phyloP scores from a whole-genome alignment of 306 rosid genomes.

The peach (Prunus persica) region Prunus_persica_NCBIv2 NC_034013.1:15437501-15438000 shows the following conservation, averaged over 20 bases:
- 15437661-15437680: slow-evolving; percentile 26
- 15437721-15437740: background rate
- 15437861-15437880: slow-evolving; percentile 43
- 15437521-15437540: slow-evolving; percentile 30
- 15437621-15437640: slow-evolving; percentile 27
- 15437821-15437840: slow-evolving; percentile 49
- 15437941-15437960: too few species aligned
- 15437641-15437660: slow-evolving; percentile 42
- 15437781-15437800: slow-evolving; percentile 34
- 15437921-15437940: too few species aligned
- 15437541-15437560: slow-evolving; percentile 59
- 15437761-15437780: background rate
- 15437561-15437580: slow-evolving; percentile 15
- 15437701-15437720: slow-evolving; percentile 1
- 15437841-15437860: slow-evolving; percentile 37
- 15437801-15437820: slow-evolving; percentile 53
- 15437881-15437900: slow-evolving; percentile 24
- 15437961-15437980: too few species aligned
- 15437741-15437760: background rate
- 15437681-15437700: slow-evolving; percentile 4
- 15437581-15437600: slow-evolving; percentile 51
- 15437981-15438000: too few species aligned
- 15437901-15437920: too few species aligned
- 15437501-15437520: slow-evolving; percentile 18
- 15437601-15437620: slow-evolving; percentile 27